Evolutionary conservation across 352 stramenopile species (phyloP).

Genomic region (Pythium sp.): DNA sequence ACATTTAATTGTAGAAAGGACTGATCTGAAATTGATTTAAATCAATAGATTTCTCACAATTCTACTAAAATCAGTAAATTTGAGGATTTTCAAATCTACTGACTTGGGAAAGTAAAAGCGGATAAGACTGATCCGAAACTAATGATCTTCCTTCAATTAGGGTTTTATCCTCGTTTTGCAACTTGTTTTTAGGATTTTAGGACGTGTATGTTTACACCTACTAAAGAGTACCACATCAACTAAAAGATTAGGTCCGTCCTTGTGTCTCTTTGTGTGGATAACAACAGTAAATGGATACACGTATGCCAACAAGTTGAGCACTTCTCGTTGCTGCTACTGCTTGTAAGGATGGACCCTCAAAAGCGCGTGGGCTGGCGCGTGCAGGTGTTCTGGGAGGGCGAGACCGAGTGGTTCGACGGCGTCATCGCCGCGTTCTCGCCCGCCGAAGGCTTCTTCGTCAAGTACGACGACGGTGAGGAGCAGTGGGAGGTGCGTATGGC

Average conservation of each 20-base stretch:
- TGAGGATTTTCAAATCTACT: no score
- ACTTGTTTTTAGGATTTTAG: not conserved
- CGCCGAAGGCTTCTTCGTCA: conserved; percentile 50
- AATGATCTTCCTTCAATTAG: no score
- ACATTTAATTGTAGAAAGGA: no score
- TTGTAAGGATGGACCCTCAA: not conserved
- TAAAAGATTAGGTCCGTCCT: not conserved
- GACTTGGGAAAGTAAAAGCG: no score
- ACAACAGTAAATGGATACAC: no score
- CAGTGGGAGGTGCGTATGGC: conserved; percentile 52
- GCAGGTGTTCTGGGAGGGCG: conserved; percentile 67
- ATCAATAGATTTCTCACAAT: no score
- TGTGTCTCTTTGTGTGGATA: not conserved
- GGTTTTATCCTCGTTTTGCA: not conserved
- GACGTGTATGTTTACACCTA: not conserved
- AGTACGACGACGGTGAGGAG: conserved; percentile 74
- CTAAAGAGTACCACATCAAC: not conserved
- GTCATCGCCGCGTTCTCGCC: conserved; percentile 31
- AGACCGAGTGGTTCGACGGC: conserved; percentile 66
- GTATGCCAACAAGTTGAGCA: no score
- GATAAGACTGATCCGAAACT: no score
- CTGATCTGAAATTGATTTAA: no score
- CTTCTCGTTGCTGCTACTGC: no score
- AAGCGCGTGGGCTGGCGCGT: conserved; percentile 42
- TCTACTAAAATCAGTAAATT: no score